Evolutionary conservation across 2,329 filamentous ascomycete genomes (phyloP), one percentile per base, ranked within the genome.

Genomic region (Rhynchosporium agropyri): DNA sequence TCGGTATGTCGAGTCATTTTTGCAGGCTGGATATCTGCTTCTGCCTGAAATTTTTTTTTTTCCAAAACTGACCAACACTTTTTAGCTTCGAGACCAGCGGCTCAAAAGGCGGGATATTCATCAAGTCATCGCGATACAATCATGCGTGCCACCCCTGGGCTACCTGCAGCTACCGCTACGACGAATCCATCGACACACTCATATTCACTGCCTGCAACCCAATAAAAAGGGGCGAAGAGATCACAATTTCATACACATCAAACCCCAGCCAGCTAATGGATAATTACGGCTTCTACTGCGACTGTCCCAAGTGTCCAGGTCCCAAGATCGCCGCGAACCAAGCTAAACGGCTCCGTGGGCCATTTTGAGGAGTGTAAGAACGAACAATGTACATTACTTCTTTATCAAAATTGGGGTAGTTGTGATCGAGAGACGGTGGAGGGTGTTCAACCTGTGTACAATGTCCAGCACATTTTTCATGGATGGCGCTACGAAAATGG

Each of bases 121-220:
- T 80, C 0, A 74, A 83, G 5, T 81, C 80, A 0, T 80, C 83
- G 0, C 77, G 84, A 2, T 86, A 87, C 74, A 87, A 87, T 69
- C 84, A 87, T 69, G 79, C 83, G 0, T 87, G 84, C 68, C 63
- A 67, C 1, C 76, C 78, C 0, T 71, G 79, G 49, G 70, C 84
- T 31, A 66, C 73, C 1, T 86, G 81, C 68, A 66, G 53, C 0
- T 84, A 78, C 66, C 29, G 6, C 1, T 72, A 63, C 43, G 76
- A 82, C 57, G 5, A 56, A 0, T 46, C 61, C 0, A 62, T 66
- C 1, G 65, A 74, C 6, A 70, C 74, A 3, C 77, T 87, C 40
- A 71, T 76, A 0, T 75, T 86, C 63, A 74, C 72, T 1, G 75
- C 80, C 2, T 70, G 69, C 8, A 71, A 68, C 2, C 71, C 76